These are phyloP conservation scores for Gossypium lobatum DNA, from an alignment of 441 rosid genomes.

Conservation along the genomic window DNA sequence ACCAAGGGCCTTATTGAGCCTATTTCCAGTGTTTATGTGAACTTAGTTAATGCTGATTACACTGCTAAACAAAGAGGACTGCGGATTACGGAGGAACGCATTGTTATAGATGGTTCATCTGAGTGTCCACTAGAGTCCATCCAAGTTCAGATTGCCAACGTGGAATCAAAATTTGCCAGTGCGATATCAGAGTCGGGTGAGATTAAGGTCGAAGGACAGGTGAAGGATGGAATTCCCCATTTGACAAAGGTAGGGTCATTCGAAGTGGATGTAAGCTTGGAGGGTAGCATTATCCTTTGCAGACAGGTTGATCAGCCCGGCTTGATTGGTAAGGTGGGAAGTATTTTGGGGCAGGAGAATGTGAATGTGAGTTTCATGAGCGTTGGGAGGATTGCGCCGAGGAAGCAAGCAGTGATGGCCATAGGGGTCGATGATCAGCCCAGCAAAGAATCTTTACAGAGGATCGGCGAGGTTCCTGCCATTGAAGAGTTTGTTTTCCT, in stretches of 20 bases:
- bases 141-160: conserved; percentile 69
- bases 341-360: conserved; percentile 67
- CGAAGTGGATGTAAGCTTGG: conserved; percentile 84
- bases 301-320: conserved; percentile 95
- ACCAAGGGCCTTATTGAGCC: conserved; percentile 93
- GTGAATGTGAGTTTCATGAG: conserved; percentile 94
- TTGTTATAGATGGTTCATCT: conserved; percentile 55
- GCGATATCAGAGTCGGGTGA: conserved; percentile 71
- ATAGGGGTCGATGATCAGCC: conserved; percentile 92
- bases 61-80: conserved; percentile 93
- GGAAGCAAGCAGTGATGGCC: conserved; percentile 92
- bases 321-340: conserved; percentile 88
- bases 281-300: conserved; percentile 84
- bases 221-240: conserved; percentile 78
- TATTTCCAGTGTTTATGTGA: conserved; percentile 68
- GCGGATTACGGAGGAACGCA: conserved; percentile 74
- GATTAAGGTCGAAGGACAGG: conserved; percentile 62
- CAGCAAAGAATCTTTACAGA: conserved; percentile 45
- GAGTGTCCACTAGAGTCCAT: conserved; percentile 70
- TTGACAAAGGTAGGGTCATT: conserved; percentile 77
- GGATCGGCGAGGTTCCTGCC: conserved; percentile 26
- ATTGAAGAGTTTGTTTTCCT: conserved; percentile 1
- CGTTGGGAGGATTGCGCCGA: conserved; percentile 79
- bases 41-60: conserved; percentile 92
- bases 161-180: conserved; percentile 82